phyloP scores from a whole-genome alignment of 345 rosid genomes.

The Hypericum androsaemum region DNA sequence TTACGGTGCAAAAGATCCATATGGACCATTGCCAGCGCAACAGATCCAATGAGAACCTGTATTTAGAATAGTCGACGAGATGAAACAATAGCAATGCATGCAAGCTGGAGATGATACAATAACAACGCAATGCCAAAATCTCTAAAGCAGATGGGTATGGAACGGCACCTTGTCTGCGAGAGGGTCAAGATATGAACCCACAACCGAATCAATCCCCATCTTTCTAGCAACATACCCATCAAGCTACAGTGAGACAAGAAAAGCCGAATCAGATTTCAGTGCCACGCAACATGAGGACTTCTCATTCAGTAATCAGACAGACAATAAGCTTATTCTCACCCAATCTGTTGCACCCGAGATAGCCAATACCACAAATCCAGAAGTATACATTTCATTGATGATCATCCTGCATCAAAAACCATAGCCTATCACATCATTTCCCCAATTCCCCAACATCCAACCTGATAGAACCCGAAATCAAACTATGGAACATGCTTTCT shows the following conservation, averaged over 20 bases:
- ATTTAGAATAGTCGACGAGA: slow-evolving; percentile 6
- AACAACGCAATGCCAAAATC: neutral
- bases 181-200: slow-evolving; percentile 97
- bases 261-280: slow-evolving; percentile 4
- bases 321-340: slow-evolving; percentile 29
- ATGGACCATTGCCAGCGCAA: slow-evolving; percentile 80
- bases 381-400: slow-evolving; percentile 59
- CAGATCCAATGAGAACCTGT: slow-evolving; percentile 89
- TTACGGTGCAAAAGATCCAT: slow-evolving; percentile 71
- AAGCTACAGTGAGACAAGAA: slow-evolving; percentile 33
- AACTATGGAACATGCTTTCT: no score
- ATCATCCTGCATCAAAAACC: slow-evolving; percentile 58
- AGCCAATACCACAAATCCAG: slow-evolving; percentile 60
- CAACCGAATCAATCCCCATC: slow-evolving; percentile 82
- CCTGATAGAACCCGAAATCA: no score
- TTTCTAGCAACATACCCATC: slow-evolving; percentile 92
- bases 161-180: slow-evolving; percentile 81
- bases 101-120: neutral
- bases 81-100: neutral
- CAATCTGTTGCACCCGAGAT: slow-evolving; percentile 85
- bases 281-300: neutral
- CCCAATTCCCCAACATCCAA: neutral
- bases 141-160: slow-evolving; percentile 4
- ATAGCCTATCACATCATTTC: neutral
- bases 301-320: neutral